A percentile compares a stretch with the other conserved stretches of the same genome.
phyloP scores from a whole-genome alignment of 139 green algal species.

The Pleodorina starrii region DNA sequence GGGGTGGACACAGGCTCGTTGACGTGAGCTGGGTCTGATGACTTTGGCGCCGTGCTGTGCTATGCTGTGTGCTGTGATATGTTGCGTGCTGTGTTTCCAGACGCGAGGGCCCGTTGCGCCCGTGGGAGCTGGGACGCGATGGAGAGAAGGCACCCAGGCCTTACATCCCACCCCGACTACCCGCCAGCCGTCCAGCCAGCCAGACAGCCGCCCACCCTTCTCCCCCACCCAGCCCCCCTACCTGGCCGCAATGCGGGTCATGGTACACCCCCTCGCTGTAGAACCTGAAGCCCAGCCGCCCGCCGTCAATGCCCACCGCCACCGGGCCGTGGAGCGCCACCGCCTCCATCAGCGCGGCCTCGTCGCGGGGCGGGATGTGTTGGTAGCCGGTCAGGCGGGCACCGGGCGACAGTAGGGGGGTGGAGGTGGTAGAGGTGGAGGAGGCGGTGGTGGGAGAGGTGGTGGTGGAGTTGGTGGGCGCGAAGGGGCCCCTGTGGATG shows the following conservation, averaged over 20 bases:
- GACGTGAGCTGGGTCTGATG: no score
- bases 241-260: constrained; percentile 49
- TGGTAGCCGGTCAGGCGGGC: neutral
- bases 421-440: neutral
- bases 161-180: neutral
- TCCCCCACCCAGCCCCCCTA: neutral
- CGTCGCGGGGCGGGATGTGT: constrained; percentile 23
- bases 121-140: neutral
- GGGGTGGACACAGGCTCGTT: neutral
- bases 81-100: neutral
- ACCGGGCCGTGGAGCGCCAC: constrained; percentile 63
- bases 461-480: neutral
- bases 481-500: neutral
- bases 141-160: neutral
- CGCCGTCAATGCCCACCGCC: constrained; percentile 55
- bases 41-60: no score
- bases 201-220: neutral
- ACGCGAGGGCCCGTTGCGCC: neutral
- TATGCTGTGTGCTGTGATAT: neutral
- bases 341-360: constrained; percentile 68
- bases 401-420: no score
- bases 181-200: neutral
- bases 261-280: constrained; percentile 62
- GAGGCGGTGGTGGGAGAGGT: neutral
- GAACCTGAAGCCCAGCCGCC: constrained; percentile 63